Evolutionary conservation across 108 stramenopile genomes (phyloP).

Genomic region (Skeletonema menzelii): DNA sequence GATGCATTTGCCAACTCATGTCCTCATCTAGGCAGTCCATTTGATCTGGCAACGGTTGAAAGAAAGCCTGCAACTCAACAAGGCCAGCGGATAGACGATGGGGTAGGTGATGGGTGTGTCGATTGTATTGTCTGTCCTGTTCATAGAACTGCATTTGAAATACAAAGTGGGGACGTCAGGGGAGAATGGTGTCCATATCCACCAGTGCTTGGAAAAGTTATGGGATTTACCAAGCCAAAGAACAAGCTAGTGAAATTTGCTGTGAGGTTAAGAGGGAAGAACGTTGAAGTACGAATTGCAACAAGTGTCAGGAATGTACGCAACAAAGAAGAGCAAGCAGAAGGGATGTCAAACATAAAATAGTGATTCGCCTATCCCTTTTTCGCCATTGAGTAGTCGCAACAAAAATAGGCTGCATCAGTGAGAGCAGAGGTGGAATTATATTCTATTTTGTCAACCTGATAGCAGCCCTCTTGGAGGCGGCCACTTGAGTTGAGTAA

Average conservation of each 20-base stretch:
- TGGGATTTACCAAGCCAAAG: slow-evolving; percentile 67
- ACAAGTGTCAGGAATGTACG: slow-evolving; percentile 38
- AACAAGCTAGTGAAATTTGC: slow-evolving; percentile 73
- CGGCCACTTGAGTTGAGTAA: too few species aligned
- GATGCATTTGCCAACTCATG: slow-evolving; percentile 94
- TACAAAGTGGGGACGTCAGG: slow-evolving; percentile 88
- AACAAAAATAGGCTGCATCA: not conserved
- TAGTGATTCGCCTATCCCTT: not conserved
- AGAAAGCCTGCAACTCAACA: slow-evolving; percentile 49
- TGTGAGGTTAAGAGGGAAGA: slow-evolving; percentile 76
- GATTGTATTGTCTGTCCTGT: slow-evolving; percentile 95
- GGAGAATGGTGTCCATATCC: slow-evolving; percentile 99
- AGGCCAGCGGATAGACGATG: slow-evolving; percentile 28
- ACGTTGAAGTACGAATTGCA: slow-evolving; percentile 73
- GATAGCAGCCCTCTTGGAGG: too few species aligned
- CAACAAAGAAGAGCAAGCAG: slow-evolving; percentile 26
- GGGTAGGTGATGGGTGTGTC: slow-evolving; percentile 71
- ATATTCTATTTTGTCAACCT: too few species aligned
- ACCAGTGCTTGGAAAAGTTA: slow-evolving; percentile 83
- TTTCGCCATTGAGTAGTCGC: not conserved
- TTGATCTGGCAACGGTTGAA: slow-evolving; percentile 88
- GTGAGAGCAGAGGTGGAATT: too few species aligned
- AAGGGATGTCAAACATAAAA: slow-evolving; percentile 40
- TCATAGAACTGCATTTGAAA: slow-evolving; percentile 92
- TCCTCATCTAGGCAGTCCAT: slow-evolving; percentile 95